These are phyloP conservation scores for Talaromyces rugulosus DNA, from an alignment of 2,329 filamentous ascomycete species.

Conservation along the genomic window DNA sequence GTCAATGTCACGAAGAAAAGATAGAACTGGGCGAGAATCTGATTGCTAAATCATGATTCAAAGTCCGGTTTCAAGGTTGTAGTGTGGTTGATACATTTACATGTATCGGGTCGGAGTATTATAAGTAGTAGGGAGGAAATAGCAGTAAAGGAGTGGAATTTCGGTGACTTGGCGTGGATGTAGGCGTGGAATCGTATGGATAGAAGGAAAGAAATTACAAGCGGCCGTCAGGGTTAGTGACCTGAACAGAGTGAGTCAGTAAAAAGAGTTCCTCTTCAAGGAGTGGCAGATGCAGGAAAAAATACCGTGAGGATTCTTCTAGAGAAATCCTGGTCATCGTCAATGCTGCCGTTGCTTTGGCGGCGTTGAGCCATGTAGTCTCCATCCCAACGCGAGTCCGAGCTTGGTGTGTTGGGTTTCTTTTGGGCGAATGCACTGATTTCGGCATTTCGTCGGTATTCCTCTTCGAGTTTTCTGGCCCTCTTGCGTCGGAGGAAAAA, in stretches of 20 bases:
- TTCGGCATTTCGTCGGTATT: conserved; percentile 75
- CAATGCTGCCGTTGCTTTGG: conserved; percentile 92
- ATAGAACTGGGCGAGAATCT: background rate
- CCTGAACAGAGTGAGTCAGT: background rate
- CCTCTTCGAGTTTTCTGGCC: conserved; percentile 74
- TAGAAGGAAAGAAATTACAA: background rate
- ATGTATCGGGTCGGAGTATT: background rate
- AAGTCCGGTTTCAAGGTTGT: background rate
- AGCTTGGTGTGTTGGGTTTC: conserved; percentile 58
- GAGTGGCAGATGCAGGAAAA: conserved; percentile 12
- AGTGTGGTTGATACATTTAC: background rate
- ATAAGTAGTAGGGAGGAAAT: background rate
- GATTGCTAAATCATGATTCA: background rate
- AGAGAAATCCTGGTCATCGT: conserved; percentile 95
- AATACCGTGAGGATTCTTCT: conserved; percentile 89
- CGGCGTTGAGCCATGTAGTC: conserved; percentile 74
- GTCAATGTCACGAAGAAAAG: background rate
- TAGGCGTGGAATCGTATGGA: background rate
- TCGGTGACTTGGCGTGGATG: background rate
- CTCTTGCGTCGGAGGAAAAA: conserved; percentile 72
- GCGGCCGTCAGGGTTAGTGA: conserved; percentile 9
- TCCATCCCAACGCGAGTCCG: conserved; percentile 82
- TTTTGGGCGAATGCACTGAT: conserved; percentile 67
- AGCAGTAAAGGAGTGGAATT: background rate
- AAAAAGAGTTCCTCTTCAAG: background rate